Conservation (phyloP, 169 alveolate species). For the Cryptosporidium parvum region DNA sequence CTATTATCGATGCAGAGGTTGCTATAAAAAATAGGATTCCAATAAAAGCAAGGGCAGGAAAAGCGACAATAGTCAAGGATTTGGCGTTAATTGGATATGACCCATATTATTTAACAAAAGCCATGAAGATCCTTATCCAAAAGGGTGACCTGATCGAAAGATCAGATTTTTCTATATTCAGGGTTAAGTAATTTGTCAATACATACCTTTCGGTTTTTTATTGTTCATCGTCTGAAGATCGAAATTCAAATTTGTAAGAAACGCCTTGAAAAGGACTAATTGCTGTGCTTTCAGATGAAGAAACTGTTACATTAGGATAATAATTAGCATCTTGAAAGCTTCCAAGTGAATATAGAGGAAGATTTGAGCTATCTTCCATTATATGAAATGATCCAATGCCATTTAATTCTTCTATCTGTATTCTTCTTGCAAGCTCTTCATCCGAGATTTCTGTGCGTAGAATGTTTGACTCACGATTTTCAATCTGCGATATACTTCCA, state of each 20-base stretch:
- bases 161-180: constrained; percentile 52
- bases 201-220: not conserved
- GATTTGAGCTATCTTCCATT: not conserved
- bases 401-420: constrained; percentile 57
- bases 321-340: constrained; percentile 5
- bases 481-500: not conserved
- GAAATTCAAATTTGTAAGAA: constrained; percentile 23
- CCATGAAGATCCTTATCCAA: constrained; percentile 52
- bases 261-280: constrained; percentile 51
- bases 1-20: constrained; percentile 62
- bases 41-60: constrained; percentile 54
- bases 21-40: constrained; percentile 75
- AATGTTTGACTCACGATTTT: too few species aligned
- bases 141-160: constrained; percentile 64
- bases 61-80: constrained; percentile 47
- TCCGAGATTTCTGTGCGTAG: not conserved
- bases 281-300: not conserved
- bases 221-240: constrained; percentile 57
- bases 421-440: constrained; percentile 73
- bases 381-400: not conserved
- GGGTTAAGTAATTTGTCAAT: not conserved
- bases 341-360: constrained; percentile 12
- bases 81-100: constrained; percentile 60
- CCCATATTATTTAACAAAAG: constrained; percentile 63
- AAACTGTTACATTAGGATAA: not conserved